Conservation (phyloP, 805 yeast species). For the Ogataea trehaloabstinens region DNA sequence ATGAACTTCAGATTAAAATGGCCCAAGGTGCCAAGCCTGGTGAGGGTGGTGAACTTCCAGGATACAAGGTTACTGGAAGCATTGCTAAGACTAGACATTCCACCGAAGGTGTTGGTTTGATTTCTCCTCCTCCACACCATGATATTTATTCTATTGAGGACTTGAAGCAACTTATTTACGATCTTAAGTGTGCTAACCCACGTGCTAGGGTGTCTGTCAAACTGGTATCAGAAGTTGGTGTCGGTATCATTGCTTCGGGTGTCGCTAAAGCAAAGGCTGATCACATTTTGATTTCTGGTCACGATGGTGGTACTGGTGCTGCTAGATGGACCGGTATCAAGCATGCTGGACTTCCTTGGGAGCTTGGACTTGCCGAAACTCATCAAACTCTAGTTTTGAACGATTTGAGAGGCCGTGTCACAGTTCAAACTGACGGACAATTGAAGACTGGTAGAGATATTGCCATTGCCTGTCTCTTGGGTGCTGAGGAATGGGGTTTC, state of each 20-base stretch:
- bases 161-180: conserved; percentile 93
- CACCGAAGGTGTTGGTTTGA: conserved; percentile 93
- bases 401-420: conserved; percentile 92
- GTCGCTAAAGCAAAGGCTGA: conserved; percentile 99
- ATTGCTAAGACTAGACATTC: conserved; percentile 97
- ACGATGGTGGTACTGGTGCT: conserved; percentile 99
- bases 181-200: conserved; percentile 94
- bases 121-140: conserved; percentile 98
- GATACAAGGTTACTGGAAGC: conserved; percentile 80
- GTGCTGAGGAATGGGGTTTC: conserved; percentile 98
- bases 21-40: conserved; percentile 99
- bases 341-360: conserved; percentile 99
- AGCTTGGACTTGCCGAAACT: conserved; percentile 95
- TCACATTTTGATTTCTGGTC: conserved; percentile 92
- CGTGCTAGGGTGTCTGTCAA: conserved; percentile 96
- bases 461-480: conserved; percentile 91
- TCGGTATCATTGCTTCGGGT: conserved; percentile 98
- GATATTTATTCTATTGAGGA: conserved; percentile 98
- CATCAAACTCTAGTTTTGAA: conserved; percentile 95
- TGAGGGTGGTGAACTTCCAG: conserved; percentile 99
- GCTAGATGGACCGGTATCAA: conserved; percentile 96
- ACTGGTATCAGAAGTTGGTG: conserved; percentile 97
- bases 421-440: conserved; percentile 98
- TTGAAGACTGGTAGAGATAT: conserved; percentile 95
- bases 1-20: conserved; percentile 96